These are phyloP conservation scores for Myrica gale DNA, from an alignment of 306 rosid species.

Conservation along the genomic window DNA sequence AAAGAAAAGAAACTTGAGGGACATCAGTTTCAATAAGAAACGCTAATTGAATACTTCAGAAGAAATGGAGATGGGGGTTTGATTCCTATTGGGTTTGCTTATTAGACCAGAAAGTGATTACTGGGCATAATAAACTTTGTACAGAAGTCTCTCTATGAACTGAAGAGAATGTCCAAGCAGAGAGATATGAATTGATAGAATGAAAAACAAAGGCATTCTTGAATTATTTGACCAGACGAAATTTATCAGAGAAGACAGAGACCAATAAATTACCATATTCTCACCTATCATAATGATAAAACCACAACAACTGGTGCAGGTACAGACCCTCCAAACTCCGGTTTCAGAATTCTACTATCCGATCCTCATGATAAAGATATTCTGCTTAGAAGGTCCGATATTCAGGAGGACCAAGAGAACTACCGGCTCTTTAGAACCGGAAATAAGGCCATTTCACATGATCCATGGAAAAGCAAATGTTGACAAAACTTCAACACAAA, in stretches of 20 bases:
- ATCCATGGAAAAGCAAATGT: background rate
- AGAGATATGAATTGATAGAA: background rate
- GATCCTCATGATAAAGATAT: background rate
- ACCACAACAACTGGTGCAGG: background rate
- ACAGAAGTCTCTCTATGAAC: background rate
- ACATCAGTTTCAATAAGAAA: no score
- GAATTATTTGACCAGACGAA: background rate
- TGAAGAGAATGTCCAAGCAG: background rate
- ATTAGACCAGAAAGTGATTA: background rate
- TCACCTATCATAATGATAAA: background rate
- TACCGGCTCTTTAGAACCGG: background rate
- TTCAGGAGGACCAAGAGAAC: background rate
- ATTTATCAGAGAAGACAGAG: background rate
- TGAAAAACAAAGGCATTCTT: background rate
- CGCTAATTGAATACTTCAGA: background rate
- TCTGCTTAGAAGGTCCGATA: background rate
- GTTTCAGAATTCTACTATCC: background rate
- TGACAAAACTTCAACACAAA: no score
- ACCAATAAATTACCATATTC: background rate
- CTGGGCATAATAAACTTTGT: background rate
- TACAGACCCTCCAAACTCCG: background rate
- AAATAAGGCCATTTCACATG: background rate
- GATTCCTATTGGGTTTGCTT: background rate
- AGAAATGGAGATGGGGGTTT: background rate
- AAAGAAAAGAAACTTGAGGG: background rate